Conservation (phyloP, 2,329 filamentous ascomycete genomes). For the Claviceps spartinae region DNA sequence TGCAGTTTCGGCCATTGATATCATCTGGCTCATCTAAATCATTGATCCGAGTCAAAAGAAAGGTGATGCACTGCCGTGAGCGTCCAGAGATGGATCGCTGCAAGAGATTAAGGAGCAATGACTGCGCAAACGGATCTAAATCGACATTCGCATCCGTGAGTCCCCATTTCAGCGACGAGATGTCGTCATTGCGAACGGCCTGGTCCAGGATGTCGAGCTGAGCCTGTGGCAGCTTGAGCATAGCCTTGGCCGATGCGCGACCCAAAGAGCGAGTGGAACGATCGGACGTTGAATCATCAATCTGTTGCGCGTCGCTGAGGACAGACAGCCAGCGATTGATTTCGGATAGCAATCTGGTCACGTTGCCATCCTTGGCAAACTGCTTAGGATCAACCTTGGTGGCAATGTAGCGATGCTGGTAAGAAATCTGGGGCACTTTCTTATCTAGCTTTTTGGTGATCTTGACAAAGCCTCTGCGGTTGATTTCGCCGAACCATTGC, state of each 20-base stretch:
- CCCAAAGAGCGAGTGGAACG: conserved; percentile 65
- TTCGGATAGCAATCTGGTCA: conserved; percentile 34
- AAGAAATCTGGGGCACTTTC: conserved; percentile 62
- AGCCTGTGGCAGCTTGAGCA: conserved; percentile 55
- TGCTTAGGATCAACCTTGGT: conserved; percentile 81
- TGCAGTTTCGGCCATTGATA: conserved; percentile 84
- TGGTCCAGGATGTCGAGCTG: conserved; percentile 60
- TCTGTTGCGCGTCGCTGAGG: conserved; percentile 62
- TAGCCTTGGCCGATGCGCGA: conserved; percentile 60
- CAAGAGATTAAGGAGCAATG: conserved; percentile 64
- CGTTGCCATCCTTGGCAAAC: conserved; percentile 62
- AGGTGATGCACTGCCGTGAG: conserved; percentile 55
- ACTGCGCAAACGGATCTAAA: conserved; percentile 33
- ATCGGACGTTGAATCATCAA: conserved; percentile 62
- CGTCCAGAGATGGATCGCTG: conserved; percentile 62
- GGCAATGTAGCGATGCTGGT: conserved; percentile 75
- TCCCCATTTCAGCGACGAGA: conserved; percentile 38
- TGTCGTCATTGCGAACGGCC: conserved; percentile 56
- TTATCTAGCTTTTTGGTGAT: conserved; percentile 99
- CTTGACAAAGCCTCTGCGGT: conserved; percentile 87
- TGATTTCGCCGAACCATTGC: conserved; percentile 97
- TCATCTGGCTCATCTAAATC: conserved; percentile 77
- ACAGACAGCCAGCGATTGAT: conserved; percentile 89
- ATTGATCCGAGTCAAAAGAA: conserved; percentile 53
- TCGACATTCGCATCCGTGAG: conserved; percentile 42